These are phyloP conservation scores for Rhodotorula diobovata DNA, from an alignment of 768 basidiomycete genomes.

Conservation along the genomic window DNA sequence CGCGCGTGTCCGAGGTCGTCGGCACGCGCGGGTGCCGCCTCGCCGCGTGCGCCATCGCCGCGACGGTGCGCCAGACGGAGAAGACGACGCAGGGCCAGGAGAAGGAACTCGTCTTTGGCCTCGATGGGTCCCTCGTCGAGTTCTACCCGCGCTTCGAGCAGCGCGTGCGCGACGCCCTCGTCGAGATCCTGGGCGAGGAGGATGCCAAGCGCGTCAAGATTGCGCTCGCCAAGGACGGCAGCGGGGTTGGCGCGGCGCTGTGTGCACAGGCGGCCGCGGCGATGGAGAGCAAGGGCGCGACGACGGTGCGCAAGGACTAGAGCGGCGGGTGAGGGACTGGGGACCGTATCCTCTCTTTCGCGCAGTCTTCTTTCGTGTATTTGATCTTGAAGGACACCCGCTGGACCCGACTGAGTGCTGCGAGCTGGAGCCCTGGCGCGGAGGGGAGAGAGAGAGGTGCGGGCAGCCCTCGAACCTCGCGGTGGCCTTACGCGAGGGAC, in stretches of 20 bases:
- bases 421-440: too few relatives aligned
- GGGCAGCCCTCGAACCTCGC: too few relatives aligned
- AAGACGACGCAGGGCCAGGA: conserved; percentile 40
- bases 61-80: conserved; percentile 77
- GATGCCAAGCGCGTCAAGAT: conserved; percentile 76
- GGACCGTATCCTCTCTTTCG: too few relatives aligned
- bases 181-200: conserved; percentile 69
- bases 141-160: conserved; percentile 83
- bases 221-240: conserved; percentile 93
- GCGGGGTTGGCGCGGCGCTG: conserved; percentile 71
- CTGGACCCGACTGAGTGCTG: too few relatives aligned
- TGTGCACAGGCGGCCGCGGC: conserved; percentile 35
- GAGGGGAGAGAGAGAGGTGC: too few relatives aligned
- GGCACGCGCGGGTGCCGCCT: conserved; percentile 75
- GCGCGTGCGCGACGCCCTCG: conserved; percentile 67
- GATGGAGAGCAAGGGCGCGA: conserved; percentile 28
- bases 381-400: too few relatives aligned
- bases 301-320: conserved; percentile 1
- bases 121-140: conserved; percentile 91
- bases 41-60: conserved; percentile 80
- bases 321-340: too few relatives aligned
- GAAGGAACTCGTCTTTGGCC: conserved; percentile 66
- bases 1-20: conserved; percentile 72
- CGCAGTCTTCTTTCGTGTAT: too few relatives aligned
- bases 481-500: too few relatives aligned